These are phyloP conservation scores for Pseudozyma hubeiensis DNA, from an alignment of 1,284 basidiomycete genomes.

Conservation along the genomic window DNA sequence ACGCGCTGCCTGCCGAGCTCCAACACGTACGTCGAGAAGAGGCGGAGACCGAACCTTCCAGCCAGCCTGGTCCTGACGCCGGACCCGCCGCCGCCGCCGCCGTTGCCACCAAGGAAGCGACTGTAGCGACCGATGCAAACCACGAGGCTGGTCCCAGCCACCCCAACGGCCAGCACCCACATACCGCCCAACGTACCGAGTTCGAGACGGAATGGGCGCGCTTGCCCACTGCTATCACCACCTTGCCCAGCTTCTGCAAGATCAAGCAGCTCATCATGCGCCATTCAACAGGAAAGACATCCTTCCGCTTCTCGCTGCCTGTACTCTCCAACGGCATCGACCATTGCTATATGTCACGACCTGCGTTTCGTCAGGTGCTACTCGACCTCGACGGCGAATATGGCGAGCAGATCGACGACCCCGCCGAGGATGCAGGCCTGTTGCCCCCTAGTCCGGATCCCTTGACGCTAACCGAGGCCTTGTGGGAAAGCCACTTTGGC, in stretches of 20 bases:
- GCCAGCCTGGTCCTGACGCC: neutral
- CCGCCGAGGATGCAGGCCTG: constrained; percentile 7
- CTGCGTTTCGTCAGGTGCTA: constrained; percentile 21
- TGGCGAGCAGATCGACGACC: constrained; percentile 4
- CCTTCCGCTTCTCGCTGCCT: constrained; percentile 15
- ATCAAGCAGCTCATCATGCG: constrained; percentile 24
- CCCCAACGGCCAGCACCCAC: neutral
- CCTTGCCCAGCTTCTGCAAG: constrained; percentile 15
- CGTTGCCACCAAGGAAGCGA: neutral
- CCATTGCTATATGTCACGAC: constrained; percentile 27
- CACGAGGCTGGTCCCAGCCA: constrained; percentile 21
- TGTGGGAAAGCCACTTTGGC: constrained; percentile 36
- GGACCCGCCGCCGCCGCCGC: neutral
- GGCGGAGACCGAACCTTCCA: neutral
- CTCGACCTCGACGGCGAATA: constrained; percentile 16
- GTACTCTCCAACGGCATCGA: constrained; percentile 33
- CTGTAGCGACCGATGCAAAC: neutral
- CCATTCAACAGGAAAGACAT: constrained; percentile 8
- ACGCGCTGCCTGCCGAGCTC: constrained; percentile 11
- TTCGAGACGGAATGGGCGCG: constrained; percentile 33
- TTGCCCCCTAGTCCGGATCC: constrained; percentile 5
- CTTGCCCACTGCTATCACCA: constrained; percentile 23
- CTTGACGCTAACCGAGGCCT: constrained; percentile 17
- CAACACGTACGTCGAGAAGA: constrained; percentile 19
- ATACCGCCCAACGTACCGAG: constrained; percentile 5